Evolutionary conservation across 2,329 filamentous ascomycete genomes (phyloP).

Genomic region (Lasiodiplodia citricola): DNA sequence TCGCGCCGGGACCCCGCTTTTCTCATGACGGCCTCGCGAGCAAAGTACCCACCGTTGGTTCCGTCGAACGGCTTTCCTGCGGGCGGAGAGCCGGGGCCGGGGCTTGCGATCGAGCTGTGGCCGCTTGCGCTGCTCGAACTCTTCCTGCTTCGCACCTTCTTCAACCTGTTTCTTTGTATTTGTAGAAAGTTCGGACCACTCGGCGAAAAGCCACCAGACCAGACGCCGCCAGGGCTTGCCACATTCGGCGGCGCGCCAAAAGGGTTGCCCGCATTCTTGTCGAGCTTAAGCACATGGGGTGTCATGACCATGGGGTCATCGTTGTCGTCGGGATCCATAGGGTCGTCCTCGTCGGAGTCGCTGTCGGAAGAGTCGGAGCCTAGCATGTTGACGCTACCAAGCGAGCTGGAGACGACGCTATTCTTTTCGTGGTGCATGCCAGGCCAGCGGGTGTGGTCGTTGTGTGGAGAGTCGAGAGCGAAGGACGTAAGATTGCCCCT

Average conservation of each 20-base stretch:
- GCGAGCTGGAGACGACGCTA: constrained; percentile 68
- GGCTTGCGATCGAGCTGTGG: constrained; percentile 70
- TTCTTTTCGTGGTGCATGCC: constrained; percentile 63
- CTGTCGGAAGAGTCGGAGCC: constrained; percentile 78
- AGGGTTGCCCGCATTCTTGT: constrained; percentile 53
- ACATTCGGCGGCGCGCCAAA: constrained; percentile 42
- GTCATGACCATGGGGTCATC: constrained; percentile 80
- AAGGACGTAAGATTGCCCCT: constrained; percentile 50
- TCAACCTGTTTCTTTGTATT: constrained; percentile 69
- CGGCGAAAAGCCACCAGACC: constrained; percentile 68
- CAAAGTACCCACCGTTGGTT: constrained; percentile 60
- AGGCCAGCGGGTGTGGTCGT: constrained; percentile 64
- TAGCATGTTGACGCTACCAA: constrained; percentile 80
- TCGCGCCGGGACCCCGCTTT: constrained; percentile 70
- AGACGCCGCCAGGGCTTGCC: constrained; percentile 63
- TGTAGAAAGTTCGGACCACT: constrained; percentile 78
- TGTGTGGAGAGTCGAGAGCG: constrained; percentile 67
- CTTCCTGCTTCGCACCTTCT: constrained; percentile 65
- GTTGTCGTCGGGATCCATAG: constrained; percentile 54
- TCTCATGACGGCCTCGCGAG: constrained; percentile 54
- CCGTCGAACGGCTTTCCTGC: constrained; percentile 46
- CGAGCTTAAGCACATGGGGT: constrained; percentile 72
- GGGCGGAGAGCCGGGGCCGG: constrained; percentile 79
- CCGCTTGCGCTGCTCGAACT: constrained; percentile 73
- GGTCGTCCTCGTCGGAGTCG: constrained; percentile 63